Base-by-base conservation (phyloP, 2,329 filamentous ascomycete species). In the Chalaropsis thielavioides region DNA sequence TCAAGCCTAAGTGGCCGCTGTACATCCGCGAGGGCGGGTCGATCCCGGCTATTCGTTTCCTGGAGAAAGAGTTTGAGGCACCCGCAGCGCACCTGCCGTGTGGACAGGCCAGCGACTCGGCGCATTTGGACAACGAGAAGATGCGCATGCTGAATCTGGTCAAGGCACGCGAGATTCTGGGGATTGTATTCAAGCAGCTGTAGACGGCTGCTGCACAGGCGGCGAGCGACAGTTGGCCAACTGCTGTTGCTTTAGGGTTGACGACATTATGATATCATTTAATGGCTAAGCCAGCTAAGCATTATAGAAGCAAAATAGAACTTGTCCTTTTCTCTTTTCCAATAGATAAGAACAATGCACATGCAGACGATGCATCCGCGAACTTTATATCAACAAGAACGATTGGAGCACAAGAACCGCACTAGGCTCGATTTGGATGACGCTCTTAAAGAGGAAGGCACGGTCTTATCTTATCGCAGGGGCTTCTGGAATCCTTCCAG, bases 11-110 rank as follows among this genome's bases (percentile, higher is more conserved):
- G 68, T 88, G 86, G 70, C 66, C 66, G 0, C 79, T 99, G 2
- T 97, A 95, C 73, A 99, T 99, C 69, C 84, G 94, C 10, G 94
- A 99, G 75, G 94, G 94, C 13, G 94, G 94, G 4, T 95, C 89
- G 0, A 99, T 99, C 69, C 94, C 94, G 0, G 90, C 90, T 0
- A 97, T 97, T 65, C 80, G 94, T 5, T 97, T 97, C 72, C 73
- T 97, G 44, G 92, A 97, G 74, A 96, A 96, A 76, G 90, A 95
- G 71, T 96, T 97, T 72, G 81, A 82, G 2, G 94, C 94, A 0
- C 91, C 92, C 0, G 92, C 94, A 0, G 92, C 92, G 0, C 92
- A 97, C 74, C 76, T 99, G 41, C 95, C 94, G 0, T 96, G 92
- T 71, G 95, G 95, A 0, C 92, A 96, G 75, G 91, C 92, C 13